Conservation (phyloP, 1,139 yeast species). For the Blastobotrys illinoisensis region DNA sequence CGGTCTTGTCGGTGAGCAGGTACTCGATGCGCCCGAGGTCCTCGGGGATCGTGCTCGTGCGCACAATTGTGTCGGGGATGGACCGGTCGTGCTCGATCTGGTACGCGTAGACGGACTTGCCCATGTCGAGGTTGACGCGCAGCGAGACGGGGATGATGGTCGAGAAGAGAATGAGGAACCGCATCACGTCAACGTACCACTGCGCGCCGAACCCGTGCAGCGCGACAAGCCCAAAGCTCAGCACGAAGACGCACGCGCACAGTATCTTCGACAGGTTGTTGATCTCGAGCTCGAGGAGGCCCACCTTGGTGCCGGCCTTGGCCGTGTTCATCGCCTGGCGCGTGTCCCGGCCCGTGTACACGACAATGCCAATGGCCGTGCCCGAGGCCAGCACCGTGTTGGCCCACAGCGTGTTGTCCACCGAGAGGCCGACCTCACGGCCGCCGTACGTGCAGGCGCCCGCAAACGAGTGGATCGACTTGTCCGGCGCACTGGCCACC, state of each 20-base stretch:
- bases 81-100: constrained; percentile 84
- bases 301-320: constrained; percentile 82
- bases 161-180: constrained; percentile 85
- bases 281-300: constrained; percentile 84
- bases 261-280: constrained; percentile 82
- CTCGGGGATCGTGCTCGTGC: constrained; percentile 97
- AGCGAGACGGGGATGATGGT: constrained; percentile 94
- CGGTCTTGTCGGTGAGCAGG: constrained; percentile 89
- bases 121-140: constrained; percentile 90
- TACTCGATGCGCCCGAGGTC: constrained; percentile 95
- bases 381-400: constrained; percentile 96
- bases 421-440: constrained; percentile 55
- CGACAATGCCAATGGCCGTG: constrained; percentile 76
- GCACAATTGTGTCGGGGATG: constrained; percentile 82
- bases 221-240: constrained; percentile 72
- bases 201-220: constrained; percentile 67
- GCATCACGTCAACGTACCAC: constrained; percentile 88
- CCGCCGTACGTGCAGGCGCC: constrained; percentile 58
- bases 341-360: constrained; percentile 90
- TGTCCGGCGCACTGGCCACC: constrained; percentile 72
- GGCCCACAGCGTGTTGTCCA: constrained; percentile 97
- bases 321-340: constrained; percentile 94
- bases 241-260: constrained; percentile 76
- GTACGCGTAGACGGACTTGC: constrained; percentile 91
- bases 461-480: constrained; percentile 71